phyloP scores from a whole-genome alignment of 768 basidiomycete genomes.

The Cystofilobasidium ferigula region DNA sequence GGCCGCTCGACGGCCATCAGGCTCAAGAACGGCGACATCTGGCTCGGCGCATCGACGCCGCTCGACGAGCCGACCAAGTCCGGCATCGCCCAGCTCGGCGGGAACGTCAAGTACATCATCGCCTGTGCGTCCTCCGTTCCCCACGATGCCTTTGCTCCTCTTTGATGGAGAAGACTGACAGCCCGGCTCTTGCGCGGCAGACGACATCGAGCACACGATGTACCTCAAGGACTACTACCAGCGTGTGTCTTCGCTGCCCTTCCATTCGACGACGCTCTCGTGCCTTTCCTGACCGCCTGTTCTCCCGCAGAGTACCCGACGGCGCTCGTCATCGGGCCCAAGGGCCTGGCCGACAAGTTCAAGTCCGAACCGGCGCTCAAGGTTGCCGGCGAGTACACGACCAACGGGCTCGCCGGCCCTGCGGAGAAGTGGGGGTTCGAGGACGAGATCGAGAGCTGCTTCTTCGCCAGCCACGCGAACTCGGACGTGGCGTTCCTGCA shows the following conservation, averaged over 20 bases:
- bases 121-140: slow-evolving; percentile 29
- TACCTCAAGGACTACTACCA: slow-evolving; percentile 29
- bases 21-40: slow-evolving; percentile 57
- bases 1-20: slow-evolving; percentile 73
- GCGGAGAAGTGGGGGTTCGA: slow-evolving; percentile 57
- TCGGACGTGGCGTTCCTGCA: slow-evolving; percentile 80
- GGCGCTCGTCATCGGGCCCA: slow-evolving; percentile 51
- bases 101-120: slow-evolving; percentile 52
- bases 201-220: slow-evolving; percentile 36
- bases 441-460: slow-evolving; percentile 37
- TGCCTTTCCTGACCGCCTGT: slow-evolving; percentile 33
- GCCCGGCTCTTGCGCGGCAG: no score
- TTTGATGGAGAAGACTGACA: no score
- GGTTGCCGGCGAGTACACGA: slow-evolving; percentile 50
- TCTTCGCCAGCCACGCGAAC: slow-evolving; percentile 49
- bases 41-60: slow-evolving; percentile 72
- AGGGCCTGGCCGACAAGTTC: slow-evolving; percentile 45
- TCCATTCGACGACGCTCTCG: slow-evolving; percentile 33
- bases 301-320: slow-evolving; percentile 24
- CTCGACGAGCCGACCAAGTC: slow-evolving; percentile 54
- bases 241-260: not conserved
- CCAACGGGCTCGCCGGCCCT: slow-evolving; percentile 21
- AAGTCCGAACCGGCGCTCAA: slow-evolving; percentile 39
- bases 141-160: no score
- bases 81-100: slow-evolving; percentile 50